Conservation (phyloP, 176 grass and related monocot genomes). For the barley (Hordeum vulgare) region DNA sequence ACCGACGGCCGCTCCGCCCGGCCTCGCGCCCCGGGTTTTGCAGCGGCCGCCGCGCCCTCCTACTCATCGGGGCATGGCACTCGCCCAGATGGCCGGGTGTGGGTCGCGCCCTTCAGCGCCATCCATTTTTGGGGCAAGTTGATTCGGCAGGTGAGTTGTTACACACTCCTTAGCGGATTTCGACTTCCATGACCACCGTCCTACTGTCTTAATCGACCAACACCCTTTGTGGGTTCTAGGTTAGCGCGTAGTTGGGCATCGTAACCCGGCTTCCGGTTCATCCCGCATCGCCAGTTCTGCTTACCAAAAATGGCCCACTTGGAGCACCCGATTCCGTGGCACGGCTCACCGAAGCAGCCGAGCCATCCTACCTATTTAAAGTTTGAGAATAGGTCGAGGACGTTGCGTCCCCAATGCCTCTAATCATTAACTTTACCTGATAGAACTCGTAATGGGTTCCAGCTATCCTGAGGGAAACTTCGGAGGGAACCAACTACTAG, state of each 20-base stretch:
- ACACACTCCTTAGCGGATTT: constrained; percentile 71
- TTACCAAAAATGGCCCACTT: constrained; percentile 81
- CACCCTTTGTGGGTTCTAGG: constrained; percentile 54
- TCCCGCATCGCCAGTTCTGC: constrained; percentile 71
- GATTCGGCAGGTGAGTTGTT: constrained; percentile 83
- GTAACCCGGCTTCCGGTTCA: constrained; percentile 60
- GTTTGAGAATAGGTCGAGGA: constrained; percentile 38
- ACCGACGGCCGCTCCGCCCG: constrained; percentile 54
- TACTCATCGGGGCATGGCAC: constrained; percentile 53
- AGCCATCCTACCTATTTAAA: constrained; percentile 40
- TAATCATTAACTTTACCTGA: constrained; percentile 84
- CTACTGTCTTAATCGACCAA: constrained; percentile 46
- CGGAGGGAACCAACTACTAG: constrained; percentile 63
- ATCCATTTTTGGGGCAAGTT: constrained; percentile 40
- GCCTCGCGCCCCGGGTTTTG: constrained; percentile 56
- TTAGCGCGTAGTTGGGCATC: constrained; percentile 55
- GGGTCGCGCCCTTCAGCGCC: constrained; percentile 18
- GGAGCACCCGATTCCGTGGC: constrained; percentile 46
- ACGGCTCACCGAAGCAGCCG: constrained; percentile 14
- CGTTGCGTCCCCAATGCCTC: constrained; percentile 58
- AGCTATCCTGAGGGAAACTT: constrained; percentile 82
- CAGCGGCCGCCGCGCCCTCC: constrained; percentile 55
- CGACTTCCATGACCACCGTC: constrained; percentile 40
- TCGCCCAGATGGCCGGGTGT: constrained; percentile 52
- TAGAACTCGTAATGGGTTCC: constrained; percentile 57